Evolutionary conservation across 192 early-diverging fungal species (phyloP).

Genomic region (Coemansia sp.): DNA sequence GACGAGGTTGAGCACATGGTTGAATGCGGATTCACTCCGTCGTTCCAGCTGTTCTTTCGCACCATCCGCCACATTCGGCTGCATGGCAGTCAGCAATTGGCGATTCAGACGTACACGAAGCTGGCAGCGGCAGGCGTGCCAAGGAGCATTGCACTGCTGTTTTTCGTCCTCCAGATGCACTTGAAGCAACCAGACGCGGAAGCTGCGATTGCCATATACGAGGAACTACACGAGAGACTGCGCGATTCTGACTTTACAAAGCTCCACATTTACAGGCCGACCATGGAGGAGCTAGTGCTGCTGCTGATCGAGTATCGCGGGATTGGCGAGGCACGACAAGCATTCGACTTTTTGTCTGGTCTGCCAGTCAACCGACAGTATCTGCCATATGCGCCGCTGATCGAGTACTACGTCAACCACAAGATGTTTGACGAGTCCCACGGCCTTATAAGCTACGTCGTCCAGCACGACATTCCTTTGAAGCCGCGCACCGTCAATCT

Average conservation of each 20-base stretch:
- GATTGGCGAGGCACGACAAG: slow-evolving; percentile 15
- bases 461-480: slow-evolving; percentile 37
- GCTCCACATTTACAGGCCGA: not conserved
- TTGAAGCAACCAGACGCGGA: not conserved
- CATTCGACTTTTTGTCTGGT: slow-evolving; percentile 25
- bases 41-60: slow-evolving; percentile 6
- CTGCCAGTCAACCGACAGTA: slow-evolving; percentile 8
- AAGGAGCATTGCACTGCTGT: slow-evolving; percentile 10
- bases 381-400: slow-evolving; percentile 38
- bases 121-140: slow-evolving; percentile 23
- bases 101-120: slow-evolving; percentile 19
- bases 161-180: slow-evolving; percentile 14
- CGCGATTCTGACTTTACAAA: slow-evolving; percentile 7
- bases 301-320: slow-evolving; percentile 26
- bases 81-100: slow-evolving; percentile 10
- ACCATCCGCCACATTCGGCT: slow-evolving; percentile 17
- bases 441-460: slow-evolving; percentile 18
- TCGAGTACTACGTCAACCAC: slow-evolving; percentile 37
- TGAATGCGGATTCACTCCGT: slow-evolving; percentile 27
- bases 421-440: slow-evolving; percentile 14
- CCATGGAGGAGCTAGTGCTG: slow-evolving; percentile 4
- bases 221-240: slow-evolving; percentile 15
- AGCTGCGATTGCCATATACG: slow-evolving; percentile 14
- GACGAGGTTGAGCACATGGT: slow-evolving; percentile 10
- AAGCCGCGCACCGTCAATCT: slow-evolving; percentile 5